Evolutionary conservation across 1,284 basidiomycete genomes (phyloP).

Genomic region (Nidula niveotomentosa): DNA sequence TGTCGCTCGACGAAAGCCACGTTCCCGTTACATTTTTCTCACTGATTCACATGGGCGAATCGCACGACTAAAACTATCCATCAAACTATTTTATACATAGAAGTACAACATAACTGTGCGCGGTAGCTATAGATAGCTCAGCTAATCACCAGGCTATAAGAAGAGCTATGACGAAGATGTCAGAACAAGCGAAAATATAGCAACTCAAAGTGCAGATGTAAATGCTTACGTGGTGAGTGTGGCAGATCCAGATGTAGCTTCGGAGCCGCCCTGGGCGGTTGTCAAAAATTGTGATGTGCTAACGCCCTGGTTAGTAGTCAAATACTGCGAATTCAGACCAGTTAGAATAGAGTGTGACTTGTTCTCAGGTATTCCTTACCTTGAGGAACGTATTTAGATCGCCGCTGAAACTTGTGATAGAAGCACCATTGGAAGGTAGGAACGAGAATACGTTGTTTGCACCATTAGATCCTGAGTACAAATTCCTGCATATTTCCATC

Average conservation of each 20-base stretch:
- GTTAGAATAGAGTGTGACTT: not conserved
- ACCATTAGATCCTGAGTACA: constrained; percentile 60
- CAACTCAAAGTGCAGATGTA: no score
- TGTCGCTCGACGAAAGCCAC: no score
- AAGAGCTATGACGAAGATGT: no score
- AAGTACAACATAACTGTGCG: no score
- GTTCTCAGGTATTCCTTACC: constrained; percentile 25
- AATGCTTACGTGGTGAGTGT: constrained; percentile 48
- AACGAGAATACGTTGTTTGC: constrained; percentile 65
- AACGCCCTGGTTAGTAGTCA: constrained; percentile 45
- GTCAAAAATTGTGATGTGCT: constrained; percentile 47
- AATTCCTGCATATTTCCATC: constrained; percentile 36
- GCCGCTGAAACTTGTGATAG: constrained; percentile 48
- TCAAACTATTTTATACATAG: no score
- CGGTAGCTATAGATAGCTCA: no score
- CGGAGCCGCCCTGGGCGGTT: constrained; percentile 56
- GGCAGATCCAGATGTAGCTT: constrained; percentile 54
- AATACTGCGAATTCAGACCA: constrained; percentile 36
- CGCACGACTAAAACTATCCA: no score
- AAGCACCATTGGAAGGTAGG: constrained; percentile 42
- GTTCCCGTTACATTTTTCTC: no score
- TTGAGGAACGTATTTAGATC: constrained; percentile 57
- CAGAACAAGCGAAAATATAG: no score
- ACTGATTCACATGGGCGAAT: no score
- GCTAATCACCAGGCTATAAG: no score